A percentile compares a stretch with the other conserved stretches of the same genome.
These are phyloP conservation scores for Boletus sp. DNA, from an alignment of 768 basidiomycete species.

Conservation along the genomic window DNA sequence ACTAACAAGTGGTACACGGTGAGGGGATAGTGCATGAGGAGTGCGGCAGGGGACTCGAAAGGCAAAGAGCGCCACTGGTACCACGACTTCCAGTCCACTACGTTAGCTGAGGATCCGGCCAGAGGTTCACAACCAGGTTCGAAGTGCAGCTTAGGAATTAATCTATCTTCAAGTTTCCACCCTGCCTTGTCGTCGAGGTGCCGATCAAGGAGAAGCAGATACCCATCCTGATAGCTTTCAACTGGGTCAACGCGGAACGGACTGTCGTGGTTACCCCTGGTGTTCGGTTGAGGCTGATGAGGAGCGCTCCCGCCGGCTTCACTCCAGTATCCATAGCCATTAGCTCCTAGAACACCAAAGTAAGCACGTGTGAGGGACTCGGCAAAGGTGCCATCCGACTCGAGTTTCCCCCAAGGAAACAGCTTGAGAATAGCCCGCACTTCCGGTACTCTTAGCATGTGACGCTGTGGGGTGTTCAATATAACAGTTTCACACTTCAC, in stretches of 20 bases:
- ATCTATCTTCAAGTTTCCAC: constrained; percentile 37
- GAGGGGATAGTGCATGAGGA: constrained; percentile 46
- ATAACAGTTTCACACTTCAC: not conserved
- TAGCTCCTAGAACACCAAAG: constrained; percentile 38
- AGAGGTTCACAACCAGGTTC: constrained; percentile 25
- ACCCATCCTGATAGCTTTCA: constrained; percentile 33
- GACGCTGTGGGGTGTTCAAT: constrained; percentile 23
- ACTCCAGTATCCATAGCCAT: constrained; percentile 44
- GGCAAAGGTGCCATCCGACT: constrained; percentile 41
- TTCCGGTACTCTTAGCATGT: constrained; percentile 37
- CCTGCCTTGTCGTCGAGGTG: constrained; percentile 32
- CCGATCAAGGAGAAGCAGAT: constrained; percentile 31
- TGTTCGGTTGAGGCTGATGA: constrained; percentile 28
- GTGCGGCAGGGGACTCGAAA: constrained; percentile 40
- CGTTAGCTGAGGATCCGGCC: constrained; percentile 27
- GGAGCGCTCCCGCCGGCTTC: constrained; percentile 34
- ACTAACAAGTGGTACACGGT: constrained; percentile 39
- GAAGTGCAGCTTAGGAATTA: constrained; percentile 37
- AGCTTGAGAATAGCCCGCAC: constrained; percentile 34
- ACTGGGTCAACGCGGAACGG: constrained; percentile 8
- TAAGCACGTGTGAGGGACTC: constrained; percentile 35
- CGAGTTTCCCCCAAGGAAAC: constrained; percentile 44
- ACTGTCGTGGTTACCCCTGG: not conserved
- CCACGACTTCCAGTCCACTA: constrained; percentile 44
- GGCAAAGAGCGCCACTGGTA: constrained; percentile 46